Conservation (phyloP, 2,329 filamentous ascomycete genomes). For the Aspergillus arachidicola region DNA sequence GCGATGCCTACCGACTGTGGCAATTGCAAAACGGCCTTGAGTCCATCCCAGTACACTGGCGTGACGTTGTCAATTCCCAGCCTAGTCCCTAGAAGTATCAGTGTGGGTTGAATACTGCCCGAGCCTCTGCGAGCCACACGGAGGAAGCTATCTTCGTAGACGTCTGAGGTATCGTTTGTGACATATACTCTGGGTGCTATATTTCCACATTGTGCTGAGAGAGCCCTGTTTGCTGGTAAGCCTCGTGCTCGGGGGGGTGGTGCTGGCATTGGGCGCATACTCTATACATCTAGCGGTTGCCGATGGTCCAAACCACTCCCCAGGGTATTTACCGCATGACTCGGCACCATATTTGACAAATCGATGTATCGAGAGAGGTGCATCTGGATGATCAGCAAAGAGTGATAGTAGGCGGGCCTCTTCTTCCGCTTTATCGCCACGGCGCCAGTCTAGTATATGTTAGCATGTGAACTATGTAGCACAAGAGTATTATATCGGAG, state of each 20-base stretch:
- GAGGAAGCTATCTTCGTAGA: conserved; percentile 88
- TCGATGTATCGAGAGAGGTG: conserved; percentile 91
- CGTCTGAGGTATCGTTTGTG: conserved; percentile 85
- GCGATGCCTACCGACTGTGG: conserved; percentile 94
- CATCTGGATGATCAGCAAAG: conserved; percentile 83
- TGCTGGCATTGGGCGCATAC: conserved; percentile 55
- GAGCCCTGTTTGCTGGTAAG: conserved; percentile 57
- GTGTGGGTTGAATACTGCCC: conserved; percentile 73
- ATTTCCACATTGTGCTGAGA: conserved; percentile 67
- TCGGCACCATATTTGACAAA: conserved; percentile 87
- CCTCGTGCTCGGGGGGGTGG: neutral
- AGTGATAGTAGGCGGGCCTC: conserved; percentile 74
- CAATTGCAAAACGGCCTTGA: conserved; percentile 81
- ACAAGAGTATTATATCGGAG: neutral
- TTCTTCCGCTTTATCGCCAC: conserved; percentile 57
- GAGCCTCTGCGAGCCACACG: conserved; percentile 71
- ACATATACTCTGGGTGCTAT: conserved; percentile 78
- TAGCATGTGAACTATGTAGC: conserved; percentile 13
- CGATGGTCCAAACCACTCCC: conserved; percentile 98
- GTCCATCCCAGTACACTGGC: conserved; percentile 91
- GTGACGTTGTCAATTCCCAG: conserved; percentile 94
- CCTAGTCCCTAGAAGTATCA: conserved; percentile 85
- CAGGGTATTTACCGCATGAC: conserved; percentile 90
- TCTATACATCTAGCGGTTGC: conserved; percentile 93
- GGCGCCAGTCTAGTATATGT: conserved; percentile 70